Base-by-base conservation (phyloP, 164 flowering plant species). In the Chloranthus sessilifolius region DNA sequence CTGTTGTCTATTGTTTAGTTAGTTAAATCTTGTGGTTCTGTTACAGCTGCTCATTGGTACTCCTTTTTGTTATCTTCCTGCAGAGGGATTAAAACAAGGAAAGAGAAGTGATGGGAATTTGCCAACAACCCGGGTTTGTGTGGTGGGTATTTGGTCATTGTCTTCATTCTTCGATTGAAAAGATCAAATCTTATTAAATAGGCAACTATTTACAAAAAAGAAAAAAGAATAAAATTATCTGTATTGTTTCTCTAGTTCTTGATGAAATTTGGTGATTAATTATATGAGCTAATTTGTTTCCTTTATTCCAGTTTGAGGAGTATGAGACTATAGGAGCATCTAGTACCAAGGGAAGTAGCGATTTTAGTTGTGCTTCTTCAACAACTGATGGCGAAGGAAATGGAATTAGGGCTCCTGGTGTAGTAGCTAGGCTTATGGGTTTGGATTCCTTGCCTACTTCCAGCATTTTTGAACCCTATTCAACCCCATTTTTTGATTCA, bases 361-460 rank as follows among this genome's bases (percentile, higher is more conserved):
- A 83, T 33, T 78, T 73, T 47, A 94, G 95, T 57, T 86, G 88
- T 60, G 78, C 86, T 63, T 89, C 97, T 26, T 94, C 99, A 3
- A 83, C 83, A 11, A 83, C 85, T 10, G 88, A 81, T 62, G 99
- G 82, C 33, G 97, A 94, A 21, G 74, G 71, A 27, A 70, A 38
- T 53, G 85, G 81, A 59, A 62, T 44, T 7, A 81, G 57, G 66
- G 85, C 83, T 23, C 99, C 99, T 7, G 66, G 86, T 10, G 96
- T 89, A 7, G 96, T 94, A 7, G 99, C 97, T 14, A 69, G 88
- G 66, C 92, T 94, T 37, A 94, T 94, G 99, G 99, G 99, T 40
- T 65, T 91, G 63, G 95, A 91, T 50, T 77, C 88, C 5, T 56
- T 91, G 69, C 98, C 98, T 16, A 65, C 85, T 35, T 61, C 80